phyloP scores from a whole-genome alignment of 2,329 filamentous ascomycete species.

The Talaromyces sp. region DNA sequence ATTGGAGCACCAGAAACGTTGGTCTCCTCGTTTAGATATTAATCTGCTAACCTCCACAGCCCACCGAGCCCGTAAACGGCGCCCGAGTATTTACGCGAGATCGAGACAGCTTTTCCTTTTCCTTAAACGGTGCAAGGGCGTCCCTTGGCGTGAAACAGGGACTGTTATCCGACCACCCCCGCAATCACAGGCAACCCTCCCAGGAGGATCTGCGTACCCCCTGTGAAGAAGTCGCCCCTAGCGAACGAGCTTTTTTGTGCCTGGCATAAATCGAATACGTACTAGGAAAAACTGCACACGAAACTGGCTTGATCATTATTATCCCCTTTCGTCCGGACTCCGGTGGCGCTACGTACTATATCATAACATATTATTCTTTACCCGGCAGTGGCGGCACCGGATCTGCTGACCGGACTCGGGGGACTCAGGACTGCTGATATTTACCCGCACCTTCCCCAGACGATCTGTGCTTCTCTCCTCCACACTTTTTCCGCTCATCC shows the following conservation, averaged over 20 bases:
- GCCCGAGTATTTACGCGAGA: neutral
- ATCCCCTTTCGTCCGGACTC: neutral
- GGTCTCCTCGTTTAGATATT: neutral
- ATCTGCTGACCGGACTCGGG: neutral
- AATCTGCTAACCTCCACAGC: neutral
- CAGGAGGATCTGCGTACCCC: neutral
- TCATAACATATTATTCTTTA: too few relatives aligned
- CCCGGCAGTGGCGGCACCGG: neutral
- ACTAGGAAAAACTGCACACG: neutral
- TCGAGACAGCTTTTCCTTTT: neutral
- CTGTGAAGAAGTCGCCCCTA: neutral
- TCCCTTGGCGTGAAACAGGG: neutral
- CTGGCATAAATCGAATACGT: neutral
- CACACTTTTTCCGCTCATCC: neutral
- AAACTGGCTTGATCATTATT: neutral
- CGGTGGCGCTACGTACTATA: too few relatives aligned
- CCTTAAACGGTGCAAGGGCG: neutral
- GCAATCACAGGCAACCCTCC: neutral
- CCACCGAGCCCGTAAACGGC: neutral
- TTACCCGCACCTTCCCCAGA: slow-evolving; percentile 11
- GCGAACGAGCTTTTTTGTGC: neutral
- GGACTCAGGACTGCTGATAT: too few relatives aligned
- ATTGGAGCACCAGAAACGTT: neutral
- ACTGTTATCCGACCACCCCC: neutral
- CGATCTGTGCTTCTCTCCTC: slow-evolving; percentile 3